Base-by-base conservation (phyloP, 129 eudicot genomes). In the Centella asiatica region DNA sequence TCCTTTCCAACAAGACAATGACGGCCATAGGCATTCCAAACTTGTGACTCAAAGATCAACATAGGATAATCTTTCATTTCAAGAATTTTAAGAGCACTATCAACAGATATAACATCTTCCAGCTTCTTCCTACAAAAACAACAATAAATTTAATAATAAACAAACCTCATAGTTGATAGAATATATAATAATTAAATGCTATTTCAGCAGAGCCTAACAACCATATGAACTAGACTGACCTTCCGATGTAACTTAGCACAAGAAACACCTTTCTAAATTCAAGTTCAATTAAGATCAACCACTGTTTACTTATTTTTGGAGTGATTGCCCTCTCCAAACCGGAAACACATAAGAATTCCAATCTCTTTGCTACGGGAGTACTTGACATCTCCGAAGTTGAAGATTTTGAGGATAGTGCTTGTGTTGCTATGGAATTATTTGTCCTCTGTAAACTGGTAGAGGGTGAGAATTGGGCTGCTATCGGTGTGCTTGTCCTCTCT, bases 261-360 rank as follows among this genome's bases (percentile, higher is more conserved):
- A 86, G 60, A 57, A 86, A 86, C 50, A 71, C 27, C 62, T 75
- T 86, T 70, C 90, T 72, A 66, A 65, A 86, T 47, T 86, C 90
- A 19, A 86, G 84, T 67, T 80, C 71, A 54, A 63, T 50, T 27
- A 86, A 81, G 60, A 82, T 59, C 53, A 47, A 62, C 64, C 62
- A 44, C 60, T 77, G 80, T 12, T 66, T 59, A 54, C 76, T 72
- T 50, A 64, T 52, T 34, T 57, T 51, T 27, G 26, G 14, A 56
- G 18, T 67, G 36, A 18, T 70, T 62, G 56, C 55, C 55, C 23
- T 52, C 6, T 22, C 25, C 18, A 65, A 59, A 40, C 15, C 44
- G 50, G 44, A n/a, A 29, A 36, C 50, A 32, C 71, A 57, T 8
- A 64, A 47, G 63, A 74, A 74, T 46, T 10, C 22, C 15, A 71